Evolutionary conservation across 768 basidiomycete genomes (phyloP), one percentile per base, ranked within the genome.

Genomic region (Phanerochaete sordida): DNA sequence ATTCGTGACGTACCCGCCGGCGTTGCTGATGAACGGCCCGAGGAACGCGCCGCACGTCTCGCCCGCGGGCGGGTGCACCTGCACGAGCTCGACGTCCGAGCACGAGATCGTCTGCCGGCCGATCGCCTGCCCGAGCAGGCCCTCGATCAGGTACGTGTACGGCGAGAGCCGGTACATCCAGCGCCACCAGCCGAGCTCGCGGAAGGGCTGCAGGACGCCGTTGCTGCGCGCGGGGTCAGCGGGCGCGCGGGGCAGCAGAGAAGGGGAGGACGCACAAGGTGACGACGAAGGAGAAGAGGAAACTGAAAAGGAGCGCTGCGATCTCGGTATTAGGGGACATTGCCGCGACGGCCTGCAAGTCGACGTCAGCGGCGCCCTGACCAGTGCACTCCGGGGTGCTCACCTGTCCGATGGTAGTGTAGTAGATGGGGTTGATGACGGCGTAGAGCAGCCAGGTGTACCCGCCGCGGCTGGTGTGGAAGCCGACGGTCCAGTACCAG

Each of bases 401-500:
- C 35, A 54, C 49, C 65, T 84, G 82, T 5, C 77, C 84, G 56
- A 88, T 78, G 0, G 82, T 81, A 13, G 85, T 85, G 65, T 84
- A 87, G 64, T 85, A 89, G 0, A 83, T 31, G 6, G 86, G 83
- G 67, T 81, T 87, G 24, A 84, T 63, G 27, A 88, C 62, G 21
- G 75, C 79, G 26, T 84, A 61, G 64, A 84, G 72, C 6, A 88
- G 76, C 66, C 77, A 87, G 2, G 81, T 82, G 65, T 82, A 87
- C n/a, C 80, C 87, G 3, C 78, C 85, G 37, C 86, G 73, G 13
- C 76, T 75, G 1, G 71, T 73, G 9, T 76, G 75, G 65, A 84
- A 85, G 0, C 86, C 86, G 52, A 87, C 83, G 4, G 86, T 85
- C 83, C 83, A 88, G 71, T 80, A 89, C 87, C 87, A 90, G 64